Conservation (phyloP, 495 filamentous ascomycete genomes). For the Pyronema omphalodes region DNA sequence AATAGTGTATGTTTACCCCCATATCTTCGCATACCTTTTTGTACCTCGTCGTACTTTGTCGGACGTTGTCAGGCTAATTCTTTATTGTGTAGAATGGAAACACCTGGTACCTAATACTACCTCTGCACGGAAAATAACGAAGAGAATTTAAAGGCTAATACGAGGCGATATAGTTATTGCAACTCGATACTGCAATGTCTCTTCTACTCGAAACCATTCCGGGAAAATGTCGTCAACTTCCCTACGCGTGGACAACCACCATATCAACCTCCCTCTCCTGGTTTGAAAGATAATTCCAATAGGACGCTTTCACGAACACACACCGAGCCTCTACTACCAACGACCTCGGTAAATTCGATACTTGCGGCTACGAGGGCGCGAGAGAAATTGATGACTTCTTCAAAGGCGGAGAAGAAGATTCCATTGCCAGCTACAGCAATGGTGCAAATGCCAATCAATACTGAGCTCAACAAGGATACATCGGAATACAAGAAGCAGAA, state of each 20-base stretch:
- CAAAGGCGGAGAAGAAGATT: slow-evolving; percentile 17
- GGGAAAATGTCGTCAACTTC: slow-evolving; percentile 87
- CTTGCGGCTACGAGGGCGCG: slow-evolving; percentile 29
- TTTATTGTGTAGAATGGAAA: slow-evolving; percentile 58
- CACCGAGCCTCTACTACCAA: slow-evolving; percentile 25
- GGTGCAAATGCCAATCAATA: slow-evolving; percentile 11
- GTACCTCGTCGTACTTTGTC: background rate
- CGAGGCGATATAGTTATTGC: slow-evolving; percentile 48
- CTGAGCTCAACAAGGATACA: slow-evolving; percentile 38
- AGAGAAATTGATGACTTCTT: slow-evolving; percentile 24
- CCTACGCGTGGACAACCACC: slow-evolving; percentile 43
- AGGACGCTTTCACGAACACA: slow-evolving; percentile 28
- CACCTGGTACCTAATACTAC: slow-evolving; percentile 51
- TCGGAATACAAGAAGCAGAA: slow-evolving; percentile 95
- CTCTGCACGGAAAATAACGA: background rate
- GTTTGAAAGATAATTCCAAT: slow-evolving; percentile 15
- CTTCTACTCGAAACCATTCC: slow-evolving; percentile 86
- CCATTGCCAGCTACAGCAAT: slow-evolving; percentile 12
- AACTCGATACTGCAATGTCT: slow-evolving; percentile 96
- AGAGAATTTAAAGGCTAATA: slow-evolving; percentile 4
- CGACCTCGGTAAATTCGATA: slow-evolving; percentile 14
- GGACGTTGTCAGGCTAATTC: background rate
- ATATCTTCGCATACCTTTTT: background rate
- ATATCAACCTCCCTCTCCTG: slow-evolving; percentile 30
- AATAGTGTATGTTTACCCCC: no score